These are phyloP conservation scores for Paramecium sonneborni DNA, from an alignment of 73 alveolate species.

Conservation along the genomic window DNA sequence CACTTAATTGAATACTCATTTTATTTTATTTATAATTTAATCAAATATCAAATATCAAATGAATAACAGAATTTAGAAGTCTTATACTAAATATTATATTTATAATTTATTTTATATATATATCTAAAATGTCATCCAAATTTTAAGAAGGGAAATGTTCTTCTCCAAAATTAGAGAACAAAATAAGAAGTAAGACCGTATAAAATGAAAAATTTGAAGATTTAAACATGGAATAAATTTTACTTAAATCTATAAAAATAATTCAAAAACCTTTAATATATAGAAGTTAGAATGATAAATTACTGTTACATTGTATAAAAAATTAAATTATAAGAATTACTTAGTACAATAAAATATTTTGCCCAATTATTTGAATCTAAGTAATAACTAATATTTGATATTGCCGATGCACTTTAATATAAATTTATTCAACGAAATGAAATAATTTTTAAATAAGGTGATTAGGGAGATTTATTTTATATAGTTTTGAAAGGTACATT, in stretches of 20 bases:
- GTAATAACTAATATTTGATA: background rate
- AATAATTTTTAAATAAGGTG: slow-evolving; percentile 1
- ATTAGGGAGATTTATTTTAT: slow-evolving; percentile 10
- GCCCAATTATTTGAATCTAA: background rate
- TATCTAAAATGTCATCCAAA: background rate
- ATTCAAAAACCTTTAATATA: background rate
- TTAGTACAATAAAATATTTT: background rate
- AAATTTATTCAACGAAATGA: background rate
- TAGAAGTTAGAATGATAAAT: background rate
- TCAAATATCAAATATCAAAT: background rate
- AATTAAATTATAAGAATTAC: background rate
- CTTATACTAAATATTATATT: background rate
- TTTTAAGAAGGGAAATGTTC: background rate
- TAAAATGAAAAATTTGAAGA: slow-evolving; percentile 8
- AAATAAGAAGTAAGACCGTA: slow-evolving; percentile 12
- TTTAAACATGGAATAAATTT: background rate
- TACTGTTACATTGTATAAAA: background rate
- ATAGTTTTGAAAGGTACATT: background rate
- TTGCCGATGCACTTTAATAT: slow-evolving; percentile 28
- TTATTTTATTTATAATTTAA: background rate
- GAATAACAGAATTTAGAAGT: background rate
- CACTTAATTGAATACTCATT: slow-evolving; percentile 48
- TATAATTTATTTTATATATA: background rate
- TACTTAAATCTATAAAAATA: background rate
- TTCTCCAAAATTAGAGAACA: slow-evolving; percentile 33